Evolutionary conservation across 768 basidiomycete genomes (phyloP), one percentile per base, ranked within the genome.

Genomic region (Lentinula detonsa): DNA sequence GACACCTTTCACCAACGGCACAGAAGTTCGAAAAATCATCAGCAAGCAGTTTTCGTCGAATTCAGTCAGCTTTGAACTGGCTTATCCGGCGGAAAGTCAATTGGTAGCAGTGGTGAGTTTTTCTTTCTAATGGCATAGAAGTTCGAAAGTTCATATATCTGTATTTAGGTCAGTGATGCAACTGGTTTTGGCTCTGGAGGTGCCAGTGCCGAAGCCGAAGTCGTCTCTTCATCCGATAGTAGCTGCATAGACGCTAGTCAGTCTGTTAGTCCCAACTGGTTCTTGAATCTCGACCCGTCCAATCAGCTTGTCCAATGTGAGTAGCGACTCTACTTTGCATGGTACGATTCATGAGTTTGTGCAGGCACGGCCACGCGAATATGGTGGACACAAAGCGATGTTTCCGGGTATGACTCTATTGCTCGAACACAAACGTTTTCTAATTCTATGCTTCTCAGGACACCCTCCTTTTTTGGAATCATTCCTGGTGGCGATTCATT

Each of bases 401-500:
- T 86, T 1, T 71, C 82, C 71, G 86, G 85, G 85, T 87, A 66
- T 60, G 77, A 65, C 18, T 54, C 49, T 43, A 56, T 61, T 48
- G 39, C 9, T 42, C 23, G 15, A 43, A n/a, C 39, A 18, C 4
- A n/a, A 6, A 34, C 3, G 7, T 34, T 45, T 9, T 16, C 52
- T 34, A 62, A 63, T 50, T 31, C 23, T 61, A 18, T 18, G 23
- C 42, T 18, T 57, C 6, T 31, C 62, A 88, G 88, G 15, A 82
- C 68, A 0, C 79, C 84, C n/a, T 78, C 70, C 37, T 89, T 90
- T 69, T 75, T 83, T 28, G 89, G 89, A 3, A 76, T 91, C 46
- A 91, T 93, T 35, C 91, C 91, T 1, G 91, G 91, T 0, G 91
- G 91, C 11, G 75, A 89, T 56, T 90, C 90, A 0, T 90, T 92